A percentile compares a stretch with the other conserved stretches of the same genome.
Conservation (phyloP, 2,329 filamentous ascomycete species). For the Cercospora beticola region DNA sequence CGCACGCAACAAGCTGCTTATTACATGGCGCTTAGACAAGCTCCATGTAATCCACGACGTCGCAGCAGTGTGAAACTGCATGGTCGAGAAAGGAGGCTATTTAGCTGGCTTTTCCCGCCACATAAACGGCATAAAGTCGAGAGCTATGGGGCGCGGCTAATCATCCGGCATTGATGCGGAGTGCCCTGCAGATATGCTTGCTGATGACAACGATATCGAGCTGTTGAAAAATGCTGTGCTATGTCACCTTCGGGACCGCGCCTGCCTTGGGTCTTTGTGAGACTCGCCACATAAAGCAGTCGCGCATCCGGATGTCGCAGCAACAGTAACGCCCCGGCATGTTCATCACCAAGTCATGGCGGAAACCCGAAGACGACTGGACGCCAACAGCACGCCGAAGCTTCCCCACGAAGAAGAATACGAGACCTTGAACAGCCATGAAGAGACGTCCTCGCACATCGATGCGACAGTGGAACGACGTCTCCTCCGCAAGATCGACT, state of each 20-base stretch:
- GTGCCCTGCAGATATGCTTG: not conserved
- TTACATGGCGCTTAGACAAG: not conserved
- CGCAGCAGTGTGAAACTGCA: not conserved
- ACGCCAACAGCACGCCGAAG: not conserved
- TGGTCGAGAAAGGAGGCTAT: not conserved
- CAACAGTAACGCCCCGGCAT: not conserved
- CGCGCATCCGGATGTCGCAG: not conserved
- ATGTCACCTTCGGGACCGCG: not conserved
- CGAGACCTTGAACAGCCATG: not conserved
- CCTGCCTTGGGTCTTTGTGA: not conserved
- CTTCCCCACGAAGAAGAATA: not conserved
- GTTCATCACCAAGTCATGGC: not conserved
- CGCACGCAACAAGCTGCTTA: not conserved
- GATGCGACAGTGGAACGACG: constrained; percentile 39
- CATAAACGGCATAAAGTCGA: not conserved
- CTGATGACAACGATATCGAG: not conserved
- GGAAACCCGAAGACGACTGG: not conserved
- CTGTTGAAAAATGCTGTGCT: not conserved
- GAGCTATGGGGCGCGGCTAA: not conserved
- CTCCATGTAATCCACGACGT: not conserved
- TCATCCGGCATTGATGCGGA: not conserved
- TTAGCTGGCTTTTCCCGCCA: not conserved
- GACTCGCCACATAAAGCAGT: not conserved
- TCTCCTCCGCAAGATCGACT: constrained; percentile 63
- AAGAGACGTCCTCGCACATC: not conserved